Evolutionary conservation across 2,329 filamentous ascomycete species (phyloP).

Genomic region (Pseudocercospora vitis): DNA sequence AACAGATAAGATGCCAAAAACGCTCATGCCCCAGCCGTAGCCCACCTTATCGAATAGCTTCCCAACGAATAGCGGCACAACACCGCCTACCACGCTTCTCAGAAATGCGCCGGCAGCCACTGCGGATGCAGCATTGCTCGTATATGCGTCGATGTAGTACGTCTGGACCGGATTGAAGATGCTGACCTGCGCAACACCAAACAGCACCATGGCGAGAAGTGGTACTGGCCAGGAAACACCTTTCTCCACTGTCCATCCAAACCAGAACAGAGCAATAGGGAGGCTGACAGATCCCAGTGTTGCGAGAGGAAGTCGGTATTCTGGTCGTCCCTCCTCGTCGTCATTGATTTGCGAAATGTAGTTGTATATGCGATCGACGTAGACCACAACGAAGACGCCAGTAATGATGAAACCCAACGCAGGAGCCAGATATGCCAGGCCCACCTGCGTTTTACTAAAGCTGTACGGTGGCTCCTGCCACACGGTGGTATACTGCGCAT

Average conservation of each 20-base stretch:
- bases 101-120: conserved; percentile 52
- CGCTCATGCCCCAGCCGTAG: conserved; percentile 50
- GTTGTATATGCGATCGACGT: conserved; percentile 50
- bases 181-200: conserved; percentile 54
- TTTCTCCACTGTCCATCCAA: conserved; percentile 46
- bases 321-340: conserved; percentile 41
- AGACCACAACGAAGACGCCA: conserved; percentile 45
- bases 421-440: conserved; percentile 45
- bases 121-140: conserved; percentile 50
- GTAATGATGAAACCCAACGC: conserved; percentile 45
- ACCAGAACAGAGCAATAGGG: conserved; percentile 46
- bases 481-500: conserved; percentile 36
- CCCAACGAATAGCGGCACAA: conserved; percentile 48
- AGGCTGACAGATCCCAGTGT: conserved; percentile 47
- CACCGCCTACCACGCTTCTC: conserved; percentile 46
- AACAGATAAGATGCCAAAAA: conserved; percentile 48
- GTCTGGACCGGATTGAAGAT: conserved; percentile 56
- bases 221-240: conserved; percentile 43
- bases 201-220: conserved; percentile 46
- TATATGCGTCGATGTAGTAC: conserved; percentile 54
- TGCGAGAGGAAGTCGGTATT: conserved; percentile 47
- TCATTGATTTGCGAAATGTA: conserved; percentile 42
- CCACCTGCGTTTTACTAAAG: conserved; percentile 46
- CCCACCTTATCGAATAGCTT: conserved; percentile 45
- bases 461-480: conserved; percentile 37